Conservation (phyloP, 495 filamentous ascomycete genomes). For the Cercophora newfieldiana region DNA sequence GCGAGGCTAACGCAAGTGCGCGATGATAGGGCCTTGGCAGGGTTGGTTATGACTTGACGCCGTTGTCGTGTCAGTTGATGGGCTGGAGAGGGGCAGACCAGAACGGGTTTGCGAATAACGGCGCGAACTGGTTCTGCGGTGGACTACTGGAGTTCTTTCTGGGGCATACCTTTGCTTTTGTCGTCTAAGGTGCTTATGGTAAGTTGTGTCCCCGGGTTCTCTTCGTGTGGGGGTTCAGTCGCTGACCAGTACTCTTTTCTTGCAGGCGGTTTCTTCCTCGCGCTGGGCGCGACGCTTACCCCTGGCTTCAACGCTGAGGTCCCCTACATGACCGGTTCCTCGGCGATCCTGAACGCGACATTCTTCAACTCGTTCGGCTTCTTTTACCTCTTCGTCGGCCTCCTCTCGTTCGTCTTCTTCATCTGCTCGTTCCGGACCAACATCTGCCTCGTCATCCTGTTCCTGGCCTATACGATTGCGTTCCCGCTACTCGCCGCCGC, state of each 20-base stretch:
- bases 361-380: constrained; percentile 20
- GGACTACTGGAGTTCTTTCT: constrained; percentile 22
- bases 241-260: not conserved
- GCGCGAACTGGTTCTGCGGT: constrained; percentile 21
- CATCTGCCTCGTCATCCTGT: constrained; percentile 18
- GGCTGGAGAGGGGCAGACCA: constrained; percentile 19
- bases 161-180: constrained; percentile 19
- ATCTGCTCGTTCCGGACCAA: constrained; percentile 20
- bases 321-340: constrained; percentile 5
- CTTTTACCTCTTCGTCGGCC: constrained; percentile 22
- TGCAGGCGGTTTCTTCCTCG: constrained; percentile 22
- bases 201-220: not conserved
- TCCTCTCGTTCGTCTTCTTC: constrained; percentile 21
- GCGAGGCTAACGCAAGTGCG: not conserved
- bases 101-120: constrained; percentile 18
- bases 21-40: constrained; percentile 16
- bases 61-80: constrained; percentile 22
- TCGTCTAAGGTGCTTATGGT: constrained; percentile 21
- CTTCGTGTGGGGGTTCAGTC: not conserved
- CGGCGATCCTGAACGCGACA: constrained; percentile 3
- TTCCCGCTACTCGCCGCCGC: constrained; percentile 21
- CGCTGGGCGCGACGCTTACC: constrained; percentile 20
- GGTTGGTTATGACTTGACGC: constrained; percentile 22
- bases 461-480: constrained; percentile 20
- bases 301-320: constrained; percentile 17